phyloP scores from a whole-genome alignment of 306 rosid genomes.

The Medicago lupulina region DNA sequence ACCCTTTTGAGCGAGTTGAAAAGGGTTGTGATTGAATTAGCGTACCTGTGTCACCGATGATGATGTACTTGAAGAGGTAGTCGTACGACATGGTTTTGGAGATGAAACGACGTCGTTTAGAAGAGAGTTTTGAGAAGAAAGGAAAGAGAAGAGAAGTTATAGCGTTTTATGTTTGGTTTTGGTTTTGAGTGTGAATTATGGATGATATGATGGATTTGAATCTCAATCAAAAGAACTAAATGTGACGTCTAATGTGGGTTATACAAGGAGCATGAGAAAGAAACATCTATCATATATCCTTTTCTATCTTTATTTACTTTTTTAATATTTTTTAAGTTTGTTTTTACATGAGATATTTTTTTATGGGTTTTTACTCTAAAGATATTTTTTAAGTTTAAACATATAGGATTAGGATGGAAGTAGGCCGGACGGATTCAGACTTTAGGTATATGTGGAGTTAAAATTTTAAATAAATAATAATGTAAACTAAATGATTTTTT shows the following conservation, averaged over 20 bases:
- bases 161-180: not conserved
- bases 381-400: too few species aligned
- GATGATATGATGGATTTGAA: not conserved
- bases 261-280: not conserved
- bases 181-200: not conserved
- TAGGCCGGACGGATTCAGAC: too few species aligned
- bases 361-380: too few species aligned
- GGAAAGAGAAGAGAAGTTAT: not conserved
- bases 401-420: too few species aligned
- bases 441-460: too few species aligned
- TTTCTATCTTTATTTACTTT: not conserved
- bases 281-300: not conserved
- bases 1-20: slow-evolving; percentile 36
- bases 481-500: too few species aligned
- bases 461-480: too few species aligned
- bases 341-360: too few species aligned
- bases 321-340: too few species aligned
- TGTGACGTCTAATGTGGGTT: not conserved
- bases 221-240: not conserved
- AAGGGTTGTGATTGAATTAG: not conserved
- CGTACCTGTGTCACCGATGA: slow-evolving; percentile 97
- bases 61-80: slow-evolving; percentile 96
- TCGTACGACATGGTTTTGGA: slow-evolving; percentile 76
- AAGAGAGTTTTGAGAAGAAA: not conserved
- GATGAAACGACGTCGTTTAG: slow-evolving; percentile 35